phyloP scores from a whole-genome alignment of 805 yeast genomes.

The Dipodascus geniculatus region DNA sequence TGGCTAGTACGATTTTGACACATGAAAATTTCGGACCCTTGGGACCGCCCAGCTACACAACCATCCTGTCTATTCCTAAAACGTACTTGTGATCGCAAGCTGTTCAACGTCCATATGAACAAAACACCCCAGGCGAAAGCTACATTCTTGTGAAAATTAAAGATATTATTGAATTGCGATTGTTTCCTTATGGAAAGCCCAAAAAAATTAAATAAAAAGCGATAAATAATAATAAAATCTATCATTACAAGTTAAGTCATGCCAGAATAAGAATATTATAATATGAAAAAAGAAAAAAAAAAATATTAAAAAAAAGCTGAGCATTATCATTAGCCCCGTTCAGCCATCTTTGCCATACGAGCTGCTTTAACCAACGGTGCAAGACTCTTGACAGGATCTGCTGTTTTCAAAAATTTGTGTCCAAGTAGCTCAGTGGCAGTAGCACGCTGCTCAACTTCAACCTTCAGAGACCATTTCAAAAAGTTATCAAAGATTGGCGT shows the following conservation, averaged over 20 bases:
- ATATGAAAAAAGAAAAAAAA: constrained; percentile 1
- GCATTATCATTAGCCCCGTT: not conserved
- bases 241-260: constrained; percentile 9
- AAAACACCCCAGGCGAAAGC: no score
- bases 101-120: no score
- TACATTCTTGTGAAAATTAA: no score
- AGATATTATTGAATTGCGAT: no score
- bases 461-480: constrained; percentile 83
- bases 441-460: constrained; percentile 86
- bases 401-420: constrained; percentile 42
- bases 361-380: constrained; percentile 27
- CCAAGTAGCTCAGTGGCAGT: constrained; percentile 75
- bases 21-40: not conserved
- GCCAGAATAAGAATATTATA: constrained; percentile 5
- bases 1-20: not conserved
- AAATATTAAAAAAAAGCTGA: not conserved
- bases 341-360: constrained; percentile 13
- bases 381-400: constrained; percentile 21
- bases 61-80: constrained; percentile 4
- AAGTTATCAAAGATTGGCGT: constrained; percentile 74
- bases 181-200: no score
- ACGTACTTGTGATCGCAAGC: no score
- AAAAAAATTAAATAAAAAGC: no score
- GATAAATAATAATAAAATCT: constrained; percentile 10
- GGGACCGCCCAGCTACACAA: not conserved